Evolutionary conservation across 163 green algal species (phyloP).

Genomic region (Chlamydomonas reinhardtii): DNA sequence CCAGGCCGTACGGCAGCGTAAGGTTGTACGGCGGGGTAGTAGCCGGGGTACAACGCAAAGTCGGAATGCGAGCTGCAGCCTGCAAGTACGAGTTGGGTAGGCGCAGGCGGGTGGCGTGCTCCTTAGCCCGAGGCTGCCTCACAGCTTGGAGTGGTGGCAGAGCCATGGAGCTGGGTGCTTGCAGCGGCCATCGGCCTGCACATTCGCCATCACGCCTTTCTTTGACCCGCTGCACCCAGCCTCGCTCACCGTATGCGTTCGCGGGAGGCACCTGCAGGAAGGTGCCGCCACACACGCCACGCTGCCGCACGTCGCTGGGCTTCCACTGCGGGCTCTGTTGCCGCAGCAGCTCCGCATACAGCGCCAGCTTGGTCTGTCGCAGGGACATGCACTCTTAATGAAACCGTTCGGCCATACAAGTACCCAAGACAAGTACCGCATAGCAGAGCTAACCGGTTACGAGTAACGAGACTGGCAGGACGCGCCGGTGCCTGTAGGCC

Average conservation of each 20-base stretch:
- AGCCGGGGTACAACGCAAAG: neutral
- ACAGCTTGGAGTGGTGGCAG: too few relatives aligned
- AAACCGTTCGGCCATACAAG: too few relatives aligned
- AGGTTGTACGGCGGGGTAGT: neutral
- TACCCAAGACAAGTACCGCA: too few relatives aligned
- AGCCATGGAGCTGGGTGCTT: too few relatives aligned
- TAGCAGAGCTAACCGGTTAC: too few relatives aligned
- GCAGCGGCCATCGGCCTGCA: too few relatives aligned
- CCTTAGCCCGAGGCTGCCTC: too few relatives aligned
- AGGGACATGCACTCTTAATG: too few relatives aligned
- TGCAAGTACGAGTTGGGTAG: neutral
- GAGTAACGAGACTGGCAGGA: too few relatives aligned
- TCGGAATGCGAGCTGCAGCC: neutral
- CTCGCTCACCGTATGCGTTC: neutral
- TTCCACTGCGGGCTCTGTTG: neutral
- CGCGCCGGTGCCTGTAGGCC: too few relatives aligned
- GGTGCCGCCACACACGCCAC: constrained; percentile 12
- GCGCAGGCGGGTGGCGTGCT: neutral
- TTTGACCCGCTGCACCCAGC: neutral
- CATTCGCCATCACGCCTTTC: neutral
- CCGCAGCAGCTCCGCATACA: neutral
- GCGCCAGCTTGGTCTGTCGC: neutral
- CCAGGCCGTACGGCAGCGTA: neutral
- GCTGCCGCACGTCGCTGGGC: neutral
- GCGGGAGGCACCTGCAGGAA: constrained; percentile 2